These are phyloP conservation scores for Penicillium sp. DNA, from an alignment of 2,329 filamentous ascomycete species.

Conservation along the genomic window DNA sequence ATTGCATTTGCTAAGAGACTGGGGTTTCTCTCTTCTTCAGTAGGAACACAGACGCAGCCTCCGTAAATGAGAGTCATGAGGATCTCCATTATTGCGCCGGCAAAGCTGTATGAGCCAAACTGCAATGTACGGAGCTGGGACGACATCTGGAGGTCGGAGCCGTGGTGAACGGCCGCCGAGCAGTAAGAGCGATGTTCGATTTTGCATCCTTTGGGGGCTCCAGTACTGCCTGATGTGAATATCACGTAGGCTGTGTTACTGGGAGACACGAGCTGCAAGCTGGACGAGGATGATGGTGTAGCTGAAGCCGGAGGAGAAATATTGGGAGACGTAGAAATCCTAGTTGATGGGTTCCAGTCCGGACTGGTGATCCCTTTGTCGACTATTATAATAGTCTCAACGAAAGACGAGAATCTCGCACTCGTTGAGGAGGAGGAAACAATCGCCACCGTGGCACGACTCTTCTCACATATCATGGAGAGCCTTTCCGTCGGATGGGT, in stretches of 20 bases:
- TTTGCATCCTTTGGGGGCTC: conserved; percentile 7
- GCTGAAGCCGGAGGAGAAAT: too few relatives aligned
- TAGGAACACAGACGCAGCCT: conserved; percentile 11
- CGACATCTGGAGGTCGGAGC: too few relatives aligned
- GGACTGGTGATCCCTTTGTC: too few relatives aligned
- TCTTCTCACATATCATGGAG: neutral
- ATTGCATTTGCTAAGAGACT: conserved; percentile 32
- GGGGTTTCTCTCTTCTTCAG: neutral
- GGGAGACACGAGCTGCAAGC: neutral
- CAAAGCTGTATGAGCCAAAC: too few relatives aligned
- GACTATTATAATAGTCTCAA: too few relatives aligned
- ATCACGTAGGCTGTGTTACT: conserved; percentile 1
- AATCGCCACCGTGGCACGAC: neutral
- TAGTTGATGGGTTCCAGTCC: too few relatives aligned
- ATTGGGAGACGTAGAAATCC: too few relatives aligned
- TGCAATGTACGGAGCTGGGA: too few relatives aligned
- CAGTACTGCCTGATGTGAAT: conserved; percentile 17
- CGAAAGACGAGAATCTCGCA: neutral
- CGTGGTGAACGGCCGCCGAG: too few relatives aligned
- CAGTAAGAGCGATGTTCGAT: conserved; percentile 1
- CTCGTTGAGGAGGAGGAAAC: neutral
- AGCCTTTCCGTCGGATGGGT: neutral
- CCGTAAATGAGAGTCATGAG: neutral
- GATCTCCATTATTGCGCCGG: too few relatives aligned
- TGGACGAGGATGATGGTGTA: too few relatives aligned